Evolutionary conservation across 305 asterid genomes (phyloP).

Genomic region (Ajuga reptans): DNA sequence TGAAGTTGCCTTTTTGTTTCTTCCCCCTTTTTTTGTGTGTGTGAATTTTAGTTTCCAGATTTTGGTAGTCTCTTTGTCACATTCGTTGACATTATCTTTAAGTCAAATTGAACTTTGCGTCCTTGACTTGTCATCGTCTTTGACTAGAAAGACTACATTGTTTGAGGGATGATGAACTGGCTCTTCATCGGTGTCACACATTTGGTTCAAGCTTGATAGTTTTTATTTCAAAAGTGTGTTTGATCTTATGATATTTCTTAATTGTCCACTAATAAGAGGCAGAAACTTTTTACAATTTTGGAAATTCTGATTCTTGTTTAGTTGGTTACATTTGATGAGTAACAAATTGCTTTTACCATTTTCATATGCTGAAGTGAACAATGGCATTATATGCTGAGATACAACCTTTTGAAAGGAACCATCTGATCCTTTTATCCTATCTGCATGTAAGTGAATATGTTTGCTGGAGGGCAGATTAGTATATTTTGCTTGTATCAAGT

Average conservation of each 20-base stretch:
- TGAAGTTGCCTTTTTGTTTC: neutral
- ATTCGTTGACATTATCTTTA: neutral
- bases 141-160: neutral
- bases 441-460: neutral
- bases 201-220: neutral
- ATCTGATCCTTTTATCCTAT: neutral
- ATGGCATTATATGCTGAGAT: neutral
- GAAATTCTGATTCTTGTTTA: neutral
- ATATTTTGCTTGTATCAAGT: neutral
- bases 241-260: neutral
- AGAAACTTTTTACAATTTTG: neutral
- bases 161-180: neutral
- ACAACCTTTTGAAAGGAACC: neutral
- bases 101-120: neutral
- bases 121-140: neutral
- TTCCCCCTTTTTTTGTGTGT: neutral
- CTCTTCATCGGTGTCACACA: neutral
- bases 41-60: neutral
- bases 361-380: neutral
- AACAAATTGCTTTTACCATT: neutral
- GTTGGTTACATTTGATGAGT: neutral
- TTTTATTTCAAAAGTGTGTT: neutral
- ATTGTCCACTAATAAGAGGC: neutral
- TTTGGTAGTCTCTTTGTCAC: neutral
- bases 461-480: neutral